Evolutionary conservation across 148 eudicot genomes (phyloP), one percentile per base, ranked within the genome.

Genomic region (Agrostemma githago): DNA sequence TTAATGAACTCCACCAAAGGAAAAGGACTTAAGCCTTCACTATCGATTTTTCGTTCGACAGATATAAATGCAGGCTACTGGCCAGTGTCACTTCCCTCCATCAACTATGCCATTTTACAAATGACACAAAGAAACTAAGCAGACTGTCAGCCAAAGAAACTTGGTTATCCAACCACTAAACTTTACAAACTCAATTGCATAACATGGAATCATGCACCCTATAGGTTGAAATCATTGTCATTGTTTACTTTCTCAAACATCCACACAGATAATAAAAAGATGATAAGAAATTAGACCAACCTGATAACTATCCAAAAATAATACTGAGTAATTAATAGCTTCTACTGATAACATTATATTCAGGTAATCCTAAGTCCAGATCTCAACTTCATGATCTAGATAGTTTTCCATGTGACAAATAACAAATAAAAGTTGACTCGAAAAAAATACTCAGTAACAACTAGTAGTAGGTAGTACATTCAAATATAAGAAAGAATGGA

Each of bases 401-500:
- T 26, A 51, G 41, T 21, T 26, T 5, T 51, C 19, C 58, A 15
- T 12, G 61, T 70, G 60, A 42, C 74, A 44, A 44, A 51, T 37
- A 46, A 61, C 61, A 59, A 20, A 66, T 57, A 57, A 26, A 26
- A 26, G 34, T 26, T 26, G 34, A 26, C 34, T 26, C n/a, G 1
- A 26, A 26, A 26, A 26, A 26, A 26, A 26, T 26, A 26, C 34
- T 26, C 34, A 26, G 34, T 26, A 26, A 26, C 34, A 26, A 26
- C 34, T 20, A 8, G 3, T 12, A 51, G 56, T 11, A 51, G 6
- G 12, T 26, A 41, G 73, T 26, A 74, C 39, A 74, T 26, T 68
- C 62, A 46, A 75, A 69, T 70, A 43, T 76, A 70, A 56, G 5
- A 74, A 79, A 75, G 67, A 76, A 75, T 64, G 39, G 46, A 66